Evolutionary conservation across 2,329 filamentous ascomycete genomes (phyloP), one percentile per base, ranked within the genome.

Genomic region (Aureobasidium zeae): DNA sequence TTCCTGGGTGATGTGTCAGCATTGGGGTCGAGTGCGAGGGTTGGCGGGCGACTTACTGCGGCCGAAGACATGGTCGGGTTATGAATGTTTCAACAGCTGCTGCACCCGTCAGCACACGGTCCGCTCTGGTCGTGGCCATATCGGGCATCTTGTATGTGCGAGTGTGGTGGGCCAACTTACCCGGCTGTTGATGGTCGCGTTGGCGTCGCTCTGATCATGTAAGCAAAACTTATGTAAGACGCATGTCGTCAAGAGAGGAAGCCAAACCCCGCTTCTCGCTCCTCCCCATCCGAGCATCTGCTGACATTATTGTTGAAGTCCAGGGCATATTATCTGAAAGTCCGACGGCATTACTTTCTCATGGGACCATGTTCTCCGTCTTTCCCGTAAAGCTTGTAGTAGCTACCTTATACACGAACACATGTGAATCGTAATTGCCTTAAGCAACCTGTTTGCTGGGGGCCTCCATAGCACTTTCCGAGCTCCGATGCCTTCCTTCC

Each of bases 1-100:
- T 34, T 47, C 45, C 48, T 49, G 29, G 44, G 30, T 47, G 39
- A 30, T 50, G 26, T 19, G 46, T 45, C 38, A 39, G 43, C 41
- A 39, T 34, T 12, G 26, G n/a, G 13, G 24, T 9, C 2, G 15
- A 5, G 11, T 10, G 22, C 7, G 30, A 7, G 5, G 16, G 10
- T 15, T 8, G 24, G 16, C 2, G 7, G 19, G 17, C 7, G 11
- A 44, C 39, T 44, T 17, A 44, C 39, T 6, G 39, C 39, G 16
- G 39, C 39, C 39, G 39, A 44, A 44, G 39, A 44, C 39, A 44
- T 44, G 39, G 39, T 44, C 19, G 26, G 22, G 16, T 26, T 22
- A 6, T 6, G 22, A 9, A 19, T 29, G 24, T 16, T 29, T 15
- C 22, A 24, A 13, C 9, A 10, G 11, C 9, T 5, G 10, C 31